Evolutionary conservation across 208 protist genomes (phyloP).

Genomic region (Leptomonas seymouri): DNA sequence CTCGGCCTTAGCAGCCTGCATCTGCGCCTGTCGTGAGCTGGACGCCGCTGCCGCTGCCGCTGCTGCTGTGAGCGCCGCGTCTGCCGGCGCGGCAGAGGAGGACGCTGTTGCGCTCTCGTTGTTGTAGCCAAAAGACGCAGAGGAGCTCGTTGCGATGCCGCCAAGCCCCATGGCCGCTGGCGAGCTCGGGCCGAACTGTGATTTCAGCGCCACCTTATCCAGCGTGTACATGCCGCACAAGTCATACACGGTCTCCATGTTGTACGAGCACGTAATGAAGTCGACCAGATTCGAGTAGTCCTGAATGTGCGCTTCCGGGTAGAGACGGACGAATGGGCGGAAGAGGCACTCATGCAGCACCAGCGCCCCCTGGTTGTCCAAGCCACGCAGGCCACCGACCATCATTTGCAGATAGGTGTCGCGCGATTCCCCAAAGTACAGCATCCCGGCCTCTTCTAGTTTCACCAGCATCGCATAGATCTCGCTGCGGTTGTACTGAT

Average conservation of each 20-base stretch:
- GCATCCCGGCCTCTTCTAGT: constrained; percentile 80
- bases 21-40: too few species aligned
- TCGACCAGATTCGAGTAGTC: constrained; percentile 91
- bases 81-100: too few species aligned
- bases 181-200: constrained; percentile 75
- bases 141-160: constrained; percentile 76
- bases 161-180: constrained; percentile 85
- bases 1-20: constrained; percentile 24
- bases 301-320: constrained; percentile 88
- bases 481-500: constrained; percentile 69
- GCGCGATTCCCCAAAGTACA: constrained; percentile 80
- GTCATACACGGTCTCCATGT: constrained; percentile 94
- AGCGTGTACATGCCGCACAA: constrained; percentile 86
- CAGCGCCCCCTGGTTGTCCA: constrained; percentile 86
- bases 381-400: constrained; percentile 82
- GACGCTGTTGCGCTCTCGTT: too few species aligned
- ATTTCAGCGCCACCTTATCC: constrained; percentile 77
- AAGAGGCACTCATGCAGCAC: constrained; percentile 88
- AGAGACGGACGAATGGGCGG: constrained; percentile 81
- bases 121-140: constrained; percentile 59
- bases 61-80: too few species aligned
- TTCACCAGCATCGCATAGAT: constrained; percentile 80
- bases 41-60: too few species aligned
- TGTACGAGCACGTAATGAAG: constrained; percentile 90
- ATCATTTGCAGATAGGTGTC: constrained; percentile 84